A percentile compares a stretch with the other conserved stretches of the same genome.
Evolutionary conservation across 495 filamentous ascomycete genomes (phyloP).

Genomic region (Xylaria sp.): DNA sequence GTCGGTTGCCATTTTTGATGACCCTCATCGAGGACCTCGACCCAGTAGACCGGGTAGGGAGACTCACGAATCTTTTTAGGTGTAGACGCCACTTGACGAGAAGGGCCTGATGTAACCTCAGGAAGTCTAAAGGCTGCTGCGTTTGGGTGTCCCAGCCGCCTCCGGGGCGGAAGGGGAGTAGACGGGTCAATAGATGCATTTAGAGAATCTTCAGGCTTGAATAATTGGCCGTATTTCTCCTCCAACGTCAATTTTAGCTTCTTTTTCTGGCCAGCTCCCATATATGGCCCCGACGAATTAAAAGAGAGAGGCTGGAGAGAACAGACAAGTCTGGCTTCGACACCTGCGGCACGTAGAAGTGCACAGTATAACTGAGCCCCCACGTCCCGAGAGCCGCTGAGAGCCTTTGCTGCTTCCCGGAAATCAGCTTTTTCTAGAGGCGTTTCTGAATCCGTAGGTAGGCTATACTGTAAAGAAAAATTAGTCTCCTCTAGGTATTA

Average conservation of each 20-base stretch:
- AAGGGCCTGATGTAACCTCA: slow-evolving; percentile 31
- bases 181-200: slow-evolving; percentile 28
- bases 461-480: slow-evolving; percentile 48
- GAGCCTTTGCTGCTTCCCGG: slow-evolving; percentile 63
- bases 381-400: slow-evolving; percentile 84
- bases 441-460: slow-evolving; percentile 60
- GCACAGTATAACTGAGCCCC: slow-evolving; percentile 92
- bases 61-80: slow-evolving; percentile 64
- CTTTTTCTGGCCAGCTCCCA: slow-evolving; percentile 54
- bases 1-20: slow-evolving; percentile 90
- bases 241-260: slow-evolving; percentile 36
- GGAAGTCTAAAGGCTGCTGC: slow-evolving; percentile 49
- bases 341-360: slow-evolving; percentile 75
- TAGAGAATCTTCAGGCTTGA: slow-evolving; percentile 40
- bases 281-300: slow-evolving; percentile 56
- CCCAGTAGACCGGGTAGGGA: slow-evolving; percentile 85
- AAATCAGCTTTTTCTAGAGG: slow-evolving; percentile 73
- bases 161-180: slow-evolving; percentile 37
- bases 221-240: slow-evolving; percentile 42
- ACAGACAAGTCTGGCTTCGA: slow-evolving; percentile 88
- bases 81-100: slow-evolving; percentile 37
- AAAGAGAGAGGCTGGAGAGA: slow-evolving; percentile 88
- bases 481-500: slow-evolving; percentile 35
- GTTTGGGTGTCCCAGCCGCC: slow-evolving; percentile 52
- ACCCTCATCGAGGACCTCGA: slow-evolving; percentile 84